Conservation (phyloP, 2,329 filamentous ascomycete species). For the Tolypocladium tundrense region DNA sequence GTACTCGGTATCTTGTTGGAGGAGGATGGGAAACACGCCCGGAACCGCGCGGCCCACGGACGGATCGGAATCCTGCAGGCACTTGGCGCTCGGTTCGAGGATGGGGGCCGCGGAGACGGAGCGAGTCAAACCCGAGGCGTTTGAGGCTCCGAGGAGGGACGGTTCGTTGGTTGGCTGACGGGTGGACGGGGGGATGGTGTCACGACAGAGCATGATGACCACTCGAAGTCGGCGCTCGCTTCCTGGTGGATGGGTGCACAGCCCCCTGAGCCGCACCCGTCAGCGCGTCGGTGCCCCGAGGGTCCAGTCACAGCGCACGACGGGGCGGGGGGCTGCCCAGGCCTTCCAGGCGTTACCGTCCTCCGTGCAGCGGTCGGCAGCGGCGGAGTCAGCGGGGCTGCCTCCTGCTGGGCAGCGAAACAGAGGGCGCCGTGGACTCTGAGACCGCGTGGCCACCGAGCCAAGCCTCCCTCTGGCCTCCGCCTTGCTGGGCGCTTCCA, state of each 20-base stretch:
- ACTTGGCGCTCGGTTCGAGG: neutral
- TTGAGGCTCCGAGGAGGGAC: neutral
- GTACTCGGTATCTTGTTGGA: no score
- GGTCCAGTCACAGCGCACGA: no score
- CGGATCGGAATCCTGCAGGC: neutral
- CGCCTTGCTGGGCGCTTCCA: neutral
- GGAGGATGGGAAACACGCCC: no score
- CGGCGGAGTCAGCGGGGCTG: neutral
- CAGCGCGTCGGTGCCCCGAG: no score
- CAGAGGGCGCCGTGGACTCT: neutral
- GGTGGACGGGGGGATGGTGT: neutral
- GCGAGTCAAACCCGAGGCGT: neutral
- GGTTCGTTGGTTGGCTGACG: neutral
- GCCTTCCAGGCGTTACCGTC: no score
- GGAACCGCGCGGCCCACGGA: neutral
- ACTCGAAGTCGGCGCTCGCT: neutral
- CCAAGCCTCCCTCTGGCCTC: neutral
- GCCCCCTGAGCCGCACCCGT: neutral
- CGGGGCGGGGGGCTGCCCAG: no score
- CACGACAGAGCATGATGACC: neutral
- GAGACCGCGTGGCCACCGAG: slow-evolving; percentile 2
- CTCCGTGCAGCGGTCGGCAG: neutral
- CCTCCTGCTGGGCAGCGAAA: neutral
- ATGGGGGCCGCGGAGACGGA: neutral
- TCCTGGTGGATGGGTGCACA: neutral